These are phyloP conservation scores for Medicago arabica DNA, from an alignment of 306 rosid species.

Conservation along the genomic window DNA sequence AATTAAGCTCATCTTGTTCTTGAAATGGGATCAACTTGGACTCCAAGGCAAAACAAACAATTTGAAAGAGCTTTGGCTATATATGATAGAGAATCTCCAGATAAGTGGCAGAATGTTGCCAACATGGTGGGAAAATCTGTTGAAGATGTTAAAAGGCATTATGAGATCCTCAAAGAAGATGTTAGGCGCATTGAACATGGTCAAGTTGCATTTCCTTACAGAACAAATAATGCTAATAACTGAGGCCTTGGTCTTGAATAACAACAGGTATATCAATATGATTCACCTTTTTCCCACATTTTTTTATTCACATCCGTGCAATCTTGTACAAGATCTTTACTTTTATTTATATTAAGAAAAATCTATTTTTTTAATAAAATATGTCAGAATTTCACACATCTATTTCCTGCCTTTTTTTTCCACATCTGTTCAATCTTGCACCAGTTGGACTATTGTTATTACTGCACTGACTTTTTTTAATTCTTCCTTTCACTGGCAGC, in stretches of 20 bases:
- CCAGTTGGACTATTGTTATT: too few species aligned
- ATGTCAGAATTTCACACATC: background rate
- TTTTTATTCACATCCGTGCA: background rate
- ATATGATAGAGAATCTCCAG: constrained; percentile 71
- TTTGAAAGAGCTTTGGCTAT: constrained; percentile 75
- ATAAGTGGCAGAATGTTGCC: constrained; percentile 87
- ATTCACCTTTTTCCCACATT: background rate
- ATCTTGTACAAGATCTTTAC: background rate
- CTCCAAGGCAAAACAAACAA: constrained; percentile 66
- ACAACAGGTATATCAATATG: constrained; percentile 38
- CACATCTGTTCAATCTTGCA: background rate
- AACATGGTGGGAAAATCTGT: constrained; percentile 69
- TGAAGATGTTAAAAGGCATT: constrained; percentile 81
- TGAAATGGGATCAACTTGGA: constrained; percentile 79
- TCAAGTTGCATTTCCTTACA: constrained; percentile 71
- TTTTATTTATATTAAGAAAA: background rate
- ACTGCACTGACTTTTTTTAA: too few species aligned
- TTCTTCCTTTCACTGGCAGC: constrained; percentile 37
- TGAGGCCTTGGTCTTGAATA: constrained; percentile 25
- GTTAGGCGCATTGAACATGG: constrained; percentile 69
- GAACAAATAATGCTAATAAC: constrained; percentile 45
- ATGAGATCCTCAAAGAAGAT: constrained; percentile 79
- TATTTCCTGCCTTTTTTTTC: background rate
- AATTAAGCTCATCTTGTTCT: background rate
- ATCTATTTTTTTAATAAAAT: background rate